A percentile compares a stretch with the other conserved stretches of the same genome.
Evolutionary conservation across 441 rosid species (phyloP).

Genomic region (Omphalea diandra): DNA sequence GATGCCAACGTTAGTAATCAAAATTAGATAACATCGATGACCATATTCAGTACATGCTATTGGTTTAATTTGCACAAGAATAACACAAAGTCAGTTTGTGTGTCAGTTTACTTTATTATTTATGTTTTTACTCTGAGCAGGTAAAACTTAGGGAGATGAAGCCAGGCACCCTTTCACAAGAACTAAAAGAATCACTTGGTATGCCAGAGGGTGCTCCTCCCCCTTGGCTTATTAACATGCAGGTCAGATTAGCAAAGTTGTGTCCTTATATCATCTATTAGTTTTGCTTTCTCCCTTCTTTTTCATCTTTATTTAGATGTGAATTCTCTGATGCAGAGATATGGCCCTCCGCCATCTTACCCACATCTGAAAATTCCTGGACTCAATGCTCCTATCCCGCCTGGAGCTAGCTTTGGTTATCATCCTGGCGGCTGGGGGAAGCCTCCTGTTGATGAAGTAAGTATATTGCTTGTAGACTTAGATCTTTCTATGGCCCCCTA

Average conservation of each 20-base stretch:
- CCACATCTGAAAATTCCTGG: conserved; percentile 96
- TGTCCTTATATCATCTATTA: neutral
- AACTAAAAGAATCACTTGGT: conserved; percentile 90
- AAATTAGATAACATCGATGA: no score
- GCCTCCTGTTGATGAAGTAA: conserved; percentile 98
- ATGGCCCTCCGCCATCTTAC: conserved; percentile 98
- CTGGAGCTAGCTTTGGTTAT: conserved; percentile 95
- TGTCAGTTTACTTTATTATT: conserved; percentile 1
- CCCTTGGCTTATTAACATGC: conserved; percentile 99
- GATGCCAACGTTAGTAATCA: no score
- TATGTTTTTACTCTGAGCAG: conserved; percentile 36
- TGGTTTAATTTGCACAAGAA: neutral
- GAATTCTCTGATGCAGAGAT: conserved; percentile 56
- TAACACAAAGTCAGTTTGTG: neutral
- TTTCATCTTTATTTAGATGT: neutral
- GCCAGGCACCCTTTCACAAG: conserved; percentile 85
- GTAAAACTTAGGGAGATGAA: conserved; percentile 97
- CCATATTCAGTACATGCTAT: neutral
- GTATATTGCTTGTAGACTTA: conserved; percentile 13
- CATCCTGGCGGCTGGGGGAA: conserved; percentile 99
- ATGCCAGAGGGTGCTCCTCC: conserved; percentile 99
- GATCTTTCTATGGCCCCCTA: neutral
- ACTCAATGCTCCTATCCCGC: conserved; percentile 92
- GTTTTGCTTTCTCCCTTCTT: neutral
- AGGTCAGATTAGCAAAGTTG: conserved; percentile 46